A percentile compares a stretch with the other conserved stretches of the same genome.
Evolutionary conservation across 495 filamentous ascomycete genomes (phyloP).

Genomic region (Poronia punctata): DNA sequence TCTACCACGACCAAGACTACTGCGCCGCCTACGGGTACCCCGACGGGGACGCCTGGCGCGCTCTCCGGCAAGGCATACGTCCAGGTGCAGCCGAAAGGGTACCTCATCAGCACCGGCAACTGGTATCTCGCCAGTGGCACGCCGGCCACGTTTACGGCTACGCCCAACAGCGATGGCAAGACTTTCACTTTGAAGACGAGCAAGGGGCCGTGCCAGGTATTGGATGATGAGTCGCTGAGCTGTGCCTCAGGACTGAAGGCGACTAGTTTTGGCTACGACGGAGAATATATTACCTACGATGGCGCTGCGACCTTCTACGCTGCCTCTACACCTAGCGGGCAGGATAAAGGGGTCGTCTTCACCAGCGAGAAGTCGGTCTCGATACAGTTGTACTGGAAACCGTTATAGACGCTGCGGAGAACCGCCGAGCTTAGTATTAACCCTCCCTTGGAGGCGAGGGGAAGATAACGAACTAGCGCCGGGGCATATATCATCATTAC

Average conservation of each 20-base stretch:
- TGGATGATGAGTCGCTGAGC: slow-evolving; percentile 35
- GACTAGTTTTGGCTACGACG: slow-evolving; percentile 34
- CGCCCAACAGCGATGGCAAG: slow-evolving; percentile 24
- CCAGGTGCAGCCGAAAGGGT: slow-evolving; percentile 54
- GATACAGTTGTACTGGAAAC: slow-evolving; percentile 18
- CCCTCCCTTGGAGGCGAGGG: no score
- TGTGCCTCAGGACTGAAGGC: slow-evolving; percentile 43
- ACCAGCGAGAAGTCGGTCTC: slow-evolving; percentile 16
- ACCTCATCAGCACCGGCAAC: slow-evolving; percentile 60
- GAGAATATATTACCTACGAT: slow-evolving; percentile 34
- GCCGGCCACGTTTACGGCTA: slow-evolving; percentile 60
- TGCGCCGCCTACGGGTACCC: slow-evolving; percentile 6
- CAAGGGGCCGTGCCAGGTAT: slow-evolving; percentile 51
- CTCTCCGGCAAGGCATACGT: slow-evolving; percentile 51
- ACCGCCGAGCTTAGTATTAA: no score
- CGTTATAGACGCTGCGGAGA: slow-evolving; percentile 1
- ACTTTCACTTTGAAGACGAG: slow-evolving; percentile 55
- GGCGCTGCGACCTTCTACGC: slow-evolving; percentile 52
- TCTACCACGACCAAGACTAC: slow-evolving; percentile 8
- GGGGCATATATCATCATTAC: no score
- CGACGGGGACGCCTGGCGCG: slow-evolving; percentile 10
- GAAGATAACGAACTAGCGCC: no score
- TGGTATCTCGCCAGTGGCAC: slow-evolving; percentile 61
- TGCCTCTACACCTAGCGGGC: slow-evolving; percentile 48
- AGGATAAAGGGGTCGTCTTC: slow-evolving; percentile 31